phyloP scores from a whole-genome alignment of 768 basidiomycete species.

The Leccinum boreale region DNA sequence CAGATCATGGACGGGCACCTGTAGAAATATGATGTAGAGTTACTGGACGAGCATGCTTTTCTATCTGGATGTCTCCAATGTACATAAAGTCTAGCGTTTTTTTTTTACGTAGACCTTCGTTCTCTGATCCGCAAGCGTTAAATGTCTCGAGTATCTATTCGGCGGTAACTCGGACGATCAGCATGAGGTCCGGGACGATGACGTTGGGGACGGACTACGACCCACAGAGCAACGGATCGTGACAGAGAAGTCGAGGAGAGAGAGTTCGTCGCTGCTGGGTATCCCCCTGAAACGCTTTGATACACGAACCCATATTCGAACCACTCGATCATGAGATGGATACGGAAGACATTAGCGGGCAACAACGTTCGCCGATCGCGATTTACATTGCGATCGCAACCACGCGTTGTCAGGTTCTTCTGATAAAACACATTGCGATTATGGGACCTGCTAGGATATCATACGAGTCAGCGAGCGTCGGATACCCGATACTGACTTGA shows the following conservation, averaged over 20 bases:
- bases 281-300: background rate
- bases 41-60: background rate
- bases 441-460: conserved; percentile 46
- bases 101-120: background rate
- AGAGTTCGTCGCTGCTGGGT: background rate
- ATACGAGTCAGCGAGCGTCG: background rate
- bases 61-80: background rate
- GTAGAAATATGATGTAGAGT: background rate
- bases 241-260: background rate
- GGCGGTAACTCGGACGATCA: background rate
- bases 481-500: conserved; percentile 37
- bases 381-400: conserved; percentile 63
- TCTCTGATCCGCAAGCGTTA: background rate
- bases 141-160: conserved; percentile 3
- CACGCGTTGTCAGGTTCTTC: conserved; percentile 58
- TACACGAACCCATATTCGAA: background rate
- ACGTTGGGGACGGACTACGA: conserved; percentile 2
- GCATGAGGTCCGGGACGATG: conserved; percentile 1
- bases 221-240: background rate
- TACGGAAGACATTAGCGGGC: conserved; percentile 48
- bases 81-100: background rate
- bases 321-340: conserved; percentile 37
- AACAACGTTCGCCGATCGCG: conserved; percentile 55
- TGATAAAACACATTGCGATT: conserved; percentile 55
- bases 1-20: conserved; percentile 12